Conservation (phyloP, 306 rosid genomes). For the Dryas octopetala region DNA sequence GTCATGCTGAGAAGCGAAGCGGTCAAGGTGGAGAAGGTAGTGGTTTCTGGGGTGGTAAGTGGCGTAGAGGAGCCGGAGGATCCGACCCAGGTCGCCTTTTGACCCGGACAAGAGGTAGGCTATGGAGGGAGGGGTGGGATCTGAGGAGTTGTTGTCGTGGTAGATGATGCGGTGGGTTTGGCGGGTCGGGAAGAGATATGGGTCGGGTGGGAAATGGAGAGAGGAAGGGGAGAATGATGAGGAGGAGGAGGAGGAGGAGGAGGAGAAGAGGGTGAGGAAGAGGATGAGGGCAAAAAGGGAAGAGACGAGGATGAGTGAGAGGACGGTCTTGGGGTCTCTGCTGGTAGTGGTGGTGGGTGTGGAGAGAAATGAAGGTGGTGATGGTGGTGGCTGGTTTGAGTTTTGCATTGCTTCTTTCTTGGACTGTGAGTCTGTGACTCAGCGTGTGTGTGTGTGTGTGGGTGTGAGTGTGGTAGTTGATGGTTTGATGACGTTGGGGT, state of each 20-base stretch:
- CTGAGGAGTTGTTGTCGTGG: constrained; percentile 38
- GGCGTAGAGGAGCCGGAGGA: constrained; percentile 61
- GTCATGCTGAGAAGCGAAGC: constrained; percentile 56
- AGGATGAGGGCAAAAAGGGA: constrained; percentile 48
- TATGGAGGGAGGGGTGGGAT: constrained; percentile 63
- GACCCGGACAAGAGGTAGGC: constrained; percentile 82
- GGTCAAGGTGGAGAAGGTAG: constrained; percentile 86
- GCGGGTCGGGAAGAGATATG: constrained; percentile 61
- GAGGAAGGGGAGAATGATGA: constrained; percentile 21
- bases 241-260: constrained; percentile 25
- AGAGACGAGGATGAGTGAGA: constrained; percentile 47
- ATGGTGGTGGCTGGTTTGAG: constrained; percentile 22
- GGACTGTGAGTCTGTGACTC: neutral
- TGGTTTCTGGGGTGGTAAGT: constrained; percentile 70
- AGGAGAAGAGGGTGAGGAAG: constrained; percentile 29
- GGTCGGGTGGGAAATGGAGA: constrained; percentile 50
- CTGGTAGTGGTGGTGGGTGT: constrained; percentile 20
- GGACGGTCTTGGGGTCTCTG: constrained; percentile 58
- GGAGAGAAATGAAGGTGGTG: constrained; percentile 10
- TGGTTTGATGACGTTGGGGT: neutral
- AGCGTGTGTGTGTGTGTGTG: too few species aligned
- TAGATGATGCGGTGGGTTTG: constrained; percentile 45
- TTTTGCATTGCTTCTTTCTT: constrained; percentile 34
- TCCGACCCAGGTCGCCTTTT: constrained; percentile 48
- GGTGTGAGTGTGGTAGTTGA: neutral